A percentile compares a stretch with the other conserved stretches of the same genome.
These are phyloP conservation scores for Verbascum thapsus DNA, from an alignment of 257 asterid genomes.

Conservation along the genomic window DNA sequence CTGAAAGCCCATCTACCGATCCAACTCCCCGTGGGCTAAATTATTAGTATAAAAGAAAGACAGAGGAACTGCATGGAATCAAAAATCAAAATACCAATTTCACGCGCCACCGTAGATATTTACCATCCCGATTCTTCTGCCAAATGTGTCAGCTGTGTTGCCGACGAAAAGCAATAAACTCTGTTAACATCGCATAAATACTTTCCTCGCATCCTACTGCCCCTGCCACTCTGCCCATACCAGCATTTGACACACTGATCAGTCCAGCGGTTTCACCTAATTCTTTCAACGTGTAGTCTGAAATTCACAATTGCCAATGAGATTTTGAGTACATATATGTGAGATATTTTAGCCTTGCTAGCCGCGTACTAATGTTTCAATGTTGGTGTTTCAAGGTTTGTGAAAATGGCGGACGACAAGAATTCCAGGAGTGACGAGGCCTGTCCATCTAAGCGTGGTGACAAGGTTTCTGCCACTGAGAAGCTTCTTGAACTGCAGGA, in stretches of 20 bases:
- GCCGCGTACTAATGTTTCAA: slow-evolving; percentile 17
- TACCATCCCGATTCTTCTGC: background rate
- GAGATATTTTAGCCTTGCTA: background rate
- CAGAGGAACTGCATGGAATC: too few species aligned
- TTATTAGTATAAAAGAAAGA: too few species aligned
- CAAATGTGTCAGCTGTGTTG: background rate
- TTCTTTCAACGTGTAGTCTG: background rate
- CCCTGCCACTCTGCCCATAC: slow-evolving; percentile 18
- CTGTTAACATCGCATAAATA: background rate
- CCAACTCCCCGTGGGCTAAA: too few species aligned
- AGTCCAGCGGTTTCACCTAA: background rate
- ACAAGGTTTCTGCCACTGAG: slow-evolving; percentile 37
- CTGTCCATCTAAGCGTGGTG: slow-evolving; percentile 25
- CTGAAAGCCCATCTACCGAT: too few species aligned
- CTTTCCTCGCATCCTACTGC: background rate
- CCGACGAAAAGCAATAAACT: background rate
- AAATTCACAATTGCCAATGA: background rate
- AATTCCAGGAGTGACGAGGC: slow-evolving; percentile 37
- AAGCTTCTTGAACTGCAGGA: slow-evolving; percentile 54
- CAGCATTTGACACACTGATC: background rate
- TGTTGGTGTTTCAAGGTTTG: slow-evolving; percentile 18
- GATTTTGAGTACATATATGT: slow-evolving; percentile 12
- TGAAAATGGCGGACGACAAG: slow-evolving; percentile 49
- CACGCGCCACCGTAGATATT: background rate
- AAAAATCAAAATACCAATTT: background rate